Evolutionary conservation across 2,329 filamentous ascomycete genomes (phyloP).

Genomic region (Tolypocladium pustulatum): DNA sequence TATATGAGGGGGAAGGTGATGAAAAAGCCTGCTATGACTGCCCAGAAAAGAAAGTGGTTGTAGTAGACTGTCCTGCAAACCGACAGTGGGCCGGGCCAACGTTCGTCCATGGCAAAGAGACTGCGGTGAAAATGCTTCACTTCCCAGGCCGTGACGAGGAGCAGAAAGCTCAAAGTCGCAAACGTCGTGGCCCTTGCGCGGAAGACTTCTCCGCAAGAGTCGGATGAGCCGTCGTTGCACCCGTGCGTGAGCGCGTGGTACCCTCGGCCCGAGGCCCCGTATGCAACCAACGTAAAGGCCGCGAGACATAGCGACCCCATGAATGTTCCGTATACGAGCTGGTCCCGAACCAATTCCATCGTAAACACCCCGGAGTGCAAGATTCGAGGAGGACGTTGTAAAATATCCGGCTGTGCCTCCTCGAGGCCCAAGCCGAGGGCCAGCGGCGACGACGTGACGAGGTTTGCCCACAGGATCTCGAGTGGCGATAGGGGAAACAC

Average conservation of each 20-base stretch:
- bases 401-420: slow-evolving; percentile 56
- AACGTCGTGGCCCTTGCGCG: slow-evolving; percentile 59
- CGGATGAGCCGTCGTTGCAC: slow-evolving; percentile 43
- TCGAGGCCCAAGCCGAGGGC: slow-evolving; percentile 66
- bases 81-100: slow-evolving; percentile 36
- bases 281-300: slow-evolving; percentile 50
- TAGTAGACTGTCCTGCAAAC: slow-evolving; percentile 53
- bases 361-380: slow-evolving; percentile 53
- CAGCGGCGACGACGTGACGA: slow-evolving; percentile 61
- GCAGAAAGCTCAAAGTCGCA: slow-evolving; percentile 56
- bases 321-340: slow-evolving; percentile 54
- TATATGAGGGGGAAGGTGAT: slow-evolving; percentile 55
- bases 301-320: slow-evolving; percentile 53
- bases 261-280: slow-evolving; percentile 32
- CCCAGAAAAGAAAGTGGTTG: slow-evolving; percentile 59
- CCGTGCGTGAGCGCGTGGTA: slow-evolving; percentile 37
- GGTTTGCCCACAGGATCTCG: slow-evolving; percentile 68
- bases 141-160: slow-evolving; percentile 63
- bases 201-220: slow-evolving; percentile 46
- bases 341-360: slow-evolving; percentile 52
- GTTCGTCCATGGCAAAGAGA: slow-evolving; percentile 55
- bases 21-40: slow-evolving; percentile 48
- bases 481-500: slow-evolving; percentile 63
- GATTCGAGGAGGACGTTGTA: slow-evolving; percentile 53
- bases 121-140: slow-evolving; percentile 61